Evolutionary conservation across 441 rosid species (phyloP).

Genomic region (Adansonia rubrostipa): DNA sequence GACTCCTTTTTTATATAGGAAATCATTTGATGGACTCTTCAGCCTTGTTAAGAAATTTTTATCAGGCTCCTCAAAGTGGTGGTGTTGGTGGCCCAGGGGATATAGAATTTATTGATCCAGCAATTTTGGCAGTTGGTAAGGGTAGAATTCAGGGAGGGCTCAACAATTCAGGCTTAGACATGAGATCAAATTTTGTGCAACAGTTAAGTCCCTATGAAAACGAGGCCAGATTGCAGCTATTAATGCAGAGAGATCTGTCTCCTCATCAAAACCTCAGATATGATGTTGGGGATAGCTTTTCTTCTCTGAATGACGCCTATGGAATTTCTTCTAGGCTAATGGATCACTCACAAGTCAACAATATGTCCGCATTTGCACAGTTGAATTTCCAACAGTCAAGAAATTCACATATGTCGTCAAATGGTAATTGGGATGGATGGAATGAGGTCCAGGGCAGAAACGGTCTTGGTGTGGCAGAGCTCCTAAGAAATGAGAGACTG

Average conservation of each 20-base stretch:
- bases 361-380: slow-evolving; percentile 54
- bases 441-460: slow-evolving; percentile 71
- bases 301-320: slow-evolving; percentile 61
- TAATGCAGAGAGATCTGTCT: slow-evolving; percentile 74
- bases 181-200: slow-evolving; percentile 57
- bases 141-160: slow-evolving; percentile 69
- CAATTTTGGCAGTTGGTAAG: slow-evolving; percentile 95
- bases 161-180: slow-evolving; percentile 59
- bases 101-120: slow-evolving; percentile 91
- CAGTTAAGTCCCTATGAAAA: slow-evolving; percentile 60
- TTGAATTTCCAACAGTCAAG: slow-evolving; percentile 62
- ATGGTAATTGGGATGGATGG: slow-evolving; percentile 87
- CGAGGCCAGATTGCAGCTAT: slow-evolving; percentile 66
- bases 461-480: slow-evolving; percentile 62
- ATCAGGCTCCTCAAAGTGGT: slow-evolving; percentile 49
- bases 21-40: slow-evolving; percentile 53
- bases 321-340: slow-evolving; percentile 68
- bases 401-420: slow-evolving; percentile 64
- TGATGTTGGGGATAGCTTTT: slow-evolving; percentile 55
- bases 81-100: slow-evolving; percentile 53
- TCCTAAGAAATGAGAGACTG: slow-evolving; percentile 74
- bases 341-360: slow-evolving; percentile 65
- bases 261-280: slow-evolving; percentile 63
- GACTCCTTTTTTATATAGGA: slow-evolving; percentile 43
- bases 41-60: slow-evolving; percentile 61